A percentile compares a stretch with the other conserved stretches of the same genome.
These are phyloP conservation scores for Porogramme epimiltina DNA, from an alignment of 1,284 basidiomycete genomes.

Conservation along the genomic window DNA sequence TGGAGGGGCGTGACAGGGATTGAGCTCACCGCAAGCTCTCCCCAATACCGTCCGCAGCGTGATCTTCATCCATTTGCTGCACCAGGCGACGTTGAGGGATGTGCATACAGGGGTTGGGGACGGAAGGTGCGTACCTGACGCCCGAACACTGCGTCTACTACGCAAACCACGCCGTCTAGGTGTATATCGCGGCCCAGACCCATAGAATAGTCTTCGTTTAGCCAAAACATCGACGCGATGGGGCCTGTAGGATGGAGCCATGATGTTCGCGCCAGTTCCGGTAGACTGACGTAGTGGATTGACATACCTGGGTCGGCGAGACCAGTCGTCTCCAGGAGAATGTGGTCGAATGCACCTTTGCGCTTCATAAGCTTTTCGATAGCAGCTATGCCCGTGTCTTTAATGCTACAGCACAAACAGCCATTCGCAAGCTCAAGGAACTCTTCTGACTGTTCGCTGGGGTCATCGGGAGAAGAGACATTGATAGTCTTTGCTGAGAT, in stretches of 20 bases:
- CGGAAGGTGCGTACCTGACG: slow-evolving; percentile 52
- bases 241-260: slow-evolving; percentile 50
- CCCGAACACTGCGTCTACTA: slow-evolving; percentile 89
- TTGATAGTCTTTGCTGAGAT: slow-evolving; percentile 74
- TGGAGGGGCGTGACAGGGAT: not conserved
- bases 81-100: slow-evolving; percentile 1
- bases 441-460: slow-evolving; percentile 71
- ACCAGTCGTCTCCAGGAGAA: slow-evolving; percentile 91
- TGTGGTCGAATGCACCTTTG: slow-evolving; percentile 89
- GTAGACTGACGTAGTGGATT: not conserved
- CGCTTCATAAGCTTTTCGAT: slow-evolving; percentile 87
- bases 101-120: not conserved
- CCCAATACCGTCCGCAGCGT: slow-evolving; percentile 65
- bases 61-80: slow-evolving; percentile 84
- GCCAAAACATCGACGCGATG: slow-evolving; percentile 89
- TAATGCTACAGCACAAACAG: slow-evolving; percentile 93
- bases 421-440: slow-evolving; percentile 91
- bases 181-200: slow-evolving; percentile 72
- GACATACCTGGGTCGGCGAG: slow-evolving; percentile 84
- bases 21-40: slow-evolving; percentile 70
- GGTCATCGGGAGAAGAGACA: slow-evolving; percentile 67
- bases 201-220: slow-evolving; percentile 83
- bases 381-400: slow-evolving; percentile 87
- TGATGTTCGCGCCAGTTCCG: not conserved
- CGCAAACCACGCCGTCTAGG: slow-evolving; percentile 88